Percentiles rank a stretch among this genome's conserved stretches.
These are phyloP conservation scores for Pyrus betulifolia DNA, from an alignment of 306 rosid genomes.

Conservation along the genomic window DNA sequence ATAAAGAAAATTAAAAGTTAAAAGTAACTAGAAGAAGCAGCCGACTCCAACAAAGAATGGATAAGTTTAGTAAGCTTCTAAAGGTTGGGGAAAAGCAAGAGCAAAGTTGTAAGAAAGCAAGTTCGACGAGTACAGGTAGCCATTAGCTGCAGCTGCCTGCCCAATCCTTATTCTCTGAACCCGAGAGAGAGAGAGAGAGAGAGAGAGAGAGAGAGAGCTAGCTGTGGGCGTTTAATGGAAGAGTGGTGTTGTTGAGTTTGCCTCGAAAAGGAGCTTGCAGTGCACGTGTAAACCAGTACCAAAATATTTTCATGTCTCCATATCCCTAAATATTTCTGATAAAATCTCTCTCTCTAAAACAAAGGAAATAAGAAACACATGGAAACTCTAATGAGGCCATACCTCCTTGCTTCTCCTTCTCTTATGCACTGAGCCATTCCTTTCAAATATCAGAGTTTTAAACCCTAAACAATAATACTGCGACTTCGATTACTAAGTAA, in stretches of 20 bases:
- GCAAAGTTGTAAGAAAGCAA: not conserved
- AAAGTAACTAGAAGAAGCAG: not conserved
- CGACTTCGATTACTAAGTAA: not conserved
- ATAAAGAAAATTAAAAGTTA: not conserved
- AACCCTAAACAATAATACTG: not conserved
- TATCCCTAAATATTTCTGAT: conserved; percentile 1
- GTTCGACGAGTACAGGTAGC: not conserved
- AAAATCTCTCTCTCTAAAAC: not conserved
- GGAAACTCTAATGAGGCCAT: conserved; percentile 22
- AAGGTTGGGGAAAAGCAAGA: not conserved
- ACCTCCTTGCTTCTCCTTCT: conserved; percentile 20
- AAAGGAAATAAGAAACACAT: not conserved
- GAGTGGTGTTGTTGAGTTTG: conserved; percentile 24
- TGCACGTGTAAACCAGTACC: conserved; percentile 76
- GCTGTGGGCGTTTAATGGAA: conserved; percentile 47
- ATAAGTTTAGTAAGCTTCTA: not conserved
- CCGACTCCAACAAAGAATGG: not conserved
- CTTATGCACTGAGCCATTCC: not conserved
- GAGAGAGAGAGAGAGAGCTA: conserved; percentile 8
- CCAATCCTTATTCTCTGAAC: conserved; percentile 17
- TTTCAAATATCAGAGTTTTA: not conserved
- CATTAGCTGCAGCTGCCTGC: not conserved
- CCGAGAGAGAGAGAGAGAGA: conserved; percentile 7
- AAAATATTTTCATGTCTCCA: conserved; percentile 32
- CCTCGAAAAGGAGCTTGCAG: conserved; percentile 80